Evolutionary conservation across 2,329 filamentous ascomycete genomes (phyloP).

Genomic region (Sporothrix phasma): DNA sequence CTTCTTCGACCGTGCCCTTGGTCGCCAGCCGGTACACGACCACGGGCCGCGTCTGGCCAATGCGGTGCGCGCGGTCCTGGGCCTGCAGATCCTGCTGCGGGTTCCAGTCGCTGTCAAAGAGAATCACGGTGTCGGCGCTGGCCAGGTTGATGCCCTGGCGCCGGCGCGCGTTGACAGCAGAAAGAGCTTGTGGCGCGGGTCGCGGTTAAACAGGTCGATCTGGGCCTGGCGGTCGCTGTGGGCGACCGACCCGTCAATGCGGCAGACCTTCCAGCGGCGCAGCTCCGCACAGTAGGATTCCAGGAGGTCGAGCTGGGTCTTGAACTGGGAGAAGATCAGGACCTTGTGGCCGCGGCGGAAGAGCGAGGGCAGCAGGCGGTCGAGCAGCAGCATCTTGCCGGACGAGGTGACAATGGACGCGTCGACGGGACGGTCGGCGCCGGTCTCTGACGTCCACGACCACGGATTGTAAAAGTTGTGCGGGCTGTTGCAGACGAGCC

Average conservation of each 20-base stretch:
- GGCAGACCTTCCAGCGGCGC: slow-evolving; percentile 69
- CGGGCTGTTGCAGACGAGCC: slow-evolving; percentile 83
- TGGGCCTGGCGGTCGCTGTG: slow-evolving; percentile 61
- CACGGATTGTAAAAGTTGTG: slow-evolving; percentile 97
- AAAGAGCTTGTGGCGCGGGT: slow-evolving; percentile 63
- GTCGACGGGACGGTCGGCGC: slow-evolving; percentile 52
- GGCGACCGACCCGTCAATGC: slow-evolving; percentile 80
- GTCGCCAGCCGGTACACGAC: slow-evolving; percentile 91
- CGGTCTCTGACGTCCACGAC: slow-evolving; percentile 31
- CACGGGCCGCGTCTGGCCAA: slow-evolving; percentile 85
- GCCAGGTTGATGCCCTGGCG: slow-evolving; percentile 89
- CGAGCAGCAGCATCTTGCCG: slow-evolving; percentile 91
- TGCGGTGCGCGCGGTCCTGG: slow-evolving; percentile 88
- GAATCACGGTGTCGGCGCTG: slow-evolving; percentile 80
- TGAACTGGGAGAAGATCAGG: slow-evolving; percentile 94
- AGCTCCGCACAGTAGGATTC: slow-evolving; percentile 76
- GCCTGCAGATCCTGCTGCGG: slow-evolving; percentile 95
- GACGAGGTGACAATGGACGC: slow-evolving; percentile 77
- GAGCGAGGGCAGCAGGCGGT: slow-evolving; percentile 69
- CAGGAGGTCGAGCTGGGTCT: slow-evolving; percentile 82
- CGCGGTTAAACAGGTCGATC: slow-evolving; percentile 62
- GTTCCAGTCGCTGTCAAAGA: slow-evolving; percentile 88
- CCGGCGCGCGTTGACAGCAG: slow-evolving; percentile 83
- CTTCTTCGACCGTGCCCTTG: slow-evolving; percentile 84
- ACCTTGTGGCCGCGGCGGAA: slow-evolving; percentile 75